Base-by-base conservation (phyloP, 768 basidiomycete species). In the Termitomyces sp. region DNA sequence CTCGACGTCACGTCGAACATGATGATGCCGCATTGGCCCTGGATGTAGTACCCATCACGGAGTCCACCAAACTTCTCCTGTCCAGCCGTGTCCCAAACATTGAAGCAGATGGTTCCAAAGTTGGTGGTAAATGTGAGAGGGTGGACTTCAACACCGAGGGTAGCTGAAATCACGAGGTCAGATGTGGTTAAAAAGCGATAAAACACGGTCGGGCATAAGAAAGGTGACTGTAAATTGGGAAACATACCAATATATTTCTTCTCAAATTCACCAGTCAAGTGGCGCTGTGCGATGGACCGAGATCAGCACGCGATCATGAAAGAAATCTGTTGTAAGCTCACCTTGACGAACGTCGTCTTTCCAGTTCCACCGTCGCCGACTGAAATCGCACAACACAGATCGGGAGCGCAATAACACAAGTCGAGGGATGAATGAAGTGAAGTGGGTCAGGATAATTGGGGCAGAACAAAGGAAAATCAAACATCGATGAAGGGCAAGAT, bases 41-140 rank as follows among this genome's bases (percentile, higher is more conserved):
- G 93, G 72, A 94, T 93, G 76, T 93, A 93, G 76, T 93, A 95
- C 46, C 95, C 95, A 76, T 97, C 95, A 63, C 95, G 91, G 62
- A 98, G 90, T 70, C 95, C 95, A 79, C 96, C 97, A 65, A 99
- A 99, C 80, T 98, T 99, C 79, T 99, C 97, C 81, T 99, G 97
- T 44, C 97, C 97, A 55, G 97, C 97, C 33, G 97, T 99, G 74
- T 99, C 97, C 97, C 97, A 99, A 54, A 98, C 96, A 72, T 98
- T 98, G 86, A 99, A 99, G 80, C 91, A 91, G 80, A 99, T 94
- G 40, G 89, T 96, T 67, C 97, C 97, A 68, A 91, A 98, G 86
- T 98, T 98, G 82, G 97, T 99, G 66, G 91, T 80, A 85, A 99
- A 99, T 45, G 82, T 74, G 56, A 99, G 82, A 61, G 97, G 97